Percentiles rank a stretch among this genome's conserved stretches.
These are phyloP conservation scores for Arachis hypogaea DNA, from an alignment of 306 rosid species.

Conservation along the genomic window DNA sequence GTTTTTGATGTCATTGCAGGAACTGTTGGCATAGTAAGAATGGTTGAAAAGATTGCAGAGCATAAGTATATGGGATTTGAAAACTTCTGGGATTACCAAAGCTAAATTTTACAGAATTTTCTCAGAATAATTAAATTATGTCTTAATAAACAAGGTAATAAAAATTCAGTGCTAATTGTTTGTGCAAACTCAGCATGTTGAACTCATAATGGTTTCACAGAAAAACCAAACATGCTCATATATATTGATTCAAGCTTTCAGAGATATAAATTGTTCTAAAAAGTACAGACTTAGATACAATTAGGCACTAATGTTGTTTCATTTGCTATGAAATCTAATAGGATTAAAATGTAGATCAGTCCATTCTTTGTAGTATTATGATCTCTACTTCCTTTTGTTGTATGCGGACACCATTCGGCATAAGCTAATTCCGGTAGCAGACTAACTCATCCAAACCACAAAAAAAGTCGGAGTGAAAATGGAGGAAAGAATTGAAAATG, in stretches of 20 bases:
- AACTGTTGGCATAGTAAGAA: conserved; percentile 60
- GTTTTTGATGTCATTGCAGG: conserved; percentile 40
- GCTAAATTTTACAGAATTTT: background rate
- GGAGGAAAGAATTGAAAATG: too few species aligned
- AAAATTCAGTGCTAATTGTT: background rate
- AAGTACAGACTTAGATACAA: background rate
- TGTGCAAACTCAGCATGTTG: background rate
- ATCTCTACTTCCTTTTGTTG: background rate
- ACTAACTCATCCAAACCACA: background rate
- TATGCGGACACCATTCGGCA: conserved; percentile 5
- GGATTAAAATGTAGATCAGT: background rate
- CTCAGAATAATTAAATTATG: background rate
- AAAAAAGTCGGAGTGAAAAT: too few species aligned
- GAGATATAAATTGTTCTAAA: background rate
- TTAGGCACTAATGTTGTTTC: background rate
- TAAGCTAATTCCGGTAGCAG: conserved; percentile 23
- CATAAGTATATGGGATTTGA: conserved; percentile 73
- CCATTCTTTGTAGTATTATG: background rate
- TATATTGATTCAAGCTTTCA: background rate
- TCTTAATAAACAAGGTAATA: background rate
- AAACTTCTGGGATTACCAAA: conserved; percentile 45
- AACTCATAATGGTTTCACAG: background rate
- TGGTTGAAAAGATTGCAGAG: conserved; percentile 52
- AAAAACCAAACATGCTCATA: background rate
- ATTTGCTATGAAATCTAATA: background rate